Base-by-base conservation (phyloP, 2,329 filamentous ascomycete species). In the Trichoderma gracile region DNA sequence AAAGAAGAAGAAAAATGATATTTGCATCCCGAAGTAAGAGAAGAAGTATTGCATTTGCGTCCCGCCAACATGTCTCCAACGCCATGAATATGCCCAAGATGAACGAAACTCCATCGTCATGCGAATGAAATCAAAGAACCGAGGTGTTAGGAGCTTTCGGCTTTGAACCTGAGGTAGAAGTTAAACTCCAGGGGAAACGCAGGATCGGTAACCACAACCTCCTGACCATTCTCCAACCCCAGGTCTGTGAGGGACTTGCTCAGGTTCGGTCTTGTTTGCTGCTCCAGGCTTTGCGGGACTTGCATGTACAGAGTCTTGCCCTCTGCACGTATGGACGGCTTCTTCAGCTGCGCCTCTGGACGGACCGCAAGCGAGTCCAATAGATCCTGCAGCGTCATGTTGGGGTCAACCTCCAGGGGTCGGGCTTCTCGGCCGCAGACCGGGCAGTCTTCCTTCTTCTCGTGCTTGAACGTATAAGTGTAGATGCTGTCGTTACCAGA, bases 401-500 rank as follows among this genome's bases (percentile, higher is more conserved):
- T 83, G 0, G 89, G 84, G 71, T 93, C 85, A 25, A 96, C 85
- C 2, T 84, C 79, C 15, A 98, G 81, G 27, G 89, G 89, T 59
- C 92, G 89, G 4, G 95, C 88, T 65, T 92, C 79, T 60, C 92
- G 90, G 19, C 94, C 93, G 73, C 95, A 99, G 7, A 98, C 95
- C 2, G 95, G 93, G 69, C 95, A 99, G 77, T 98, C 95, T 17
- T 89, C 85, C 77, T 97, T 98, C 80, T 91, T 92, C 78, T 97
- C 90, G 72, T 97, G 93, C 72, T 93, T 89, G 76, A 98, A 99
- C 0, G 95, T 99, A 77, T 97, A 97, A 0, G 95, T 99, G 80
- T 99, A 99, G 69, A 99, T 90, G 69, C 90, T 86, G 73, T 96
- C 94, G 73, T 98, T 93, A 53, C 96, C 95, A 14, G 92, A 97